Percentiles rank a stretch among this genome's conserved stretches.
Conservation (phyloP, 164 flowering plant genomes). For the Liriodendron chinense region DNA sequence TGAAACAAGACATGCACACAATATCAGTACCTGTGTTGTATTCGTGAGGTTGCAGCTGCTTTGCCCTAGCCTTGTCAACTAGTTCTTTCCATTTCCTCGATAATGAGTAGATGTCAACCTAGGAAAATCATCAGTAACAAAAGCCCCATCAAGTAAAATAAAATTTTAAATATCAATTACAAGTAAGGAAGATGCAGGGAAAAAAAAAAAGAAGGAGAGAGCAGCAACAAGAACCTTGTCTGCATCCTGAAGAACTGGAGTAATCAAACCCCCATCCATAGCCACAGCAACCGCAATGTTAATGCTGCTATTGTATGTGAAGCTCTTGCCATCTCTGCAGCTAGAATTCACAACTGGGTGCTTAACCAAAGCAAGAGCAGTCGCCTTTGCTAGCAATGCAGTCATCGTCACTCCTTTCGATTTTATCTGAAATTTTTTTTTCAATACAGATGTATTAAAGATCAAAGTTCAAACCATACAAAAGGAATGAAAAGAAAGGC, state of each 20-base stretch:
- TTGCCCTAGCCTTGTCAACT: conserved; percentile 94
- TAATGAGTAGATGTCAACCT: conserved; percentile 86
- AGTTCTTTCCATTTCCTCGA: conserved; percentile 98
- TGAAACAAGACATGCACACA: background rate
- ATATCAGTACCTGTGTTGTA: conserved; percentile 64
- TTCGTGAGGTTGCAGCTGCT: conserved; percentile 93
- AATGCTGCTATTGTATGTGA: conserved; percentile 83
- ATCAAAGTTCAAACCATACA: background rate
- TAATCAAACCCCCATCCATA: conserved; percentile 92
- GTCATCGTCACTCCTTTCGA: conserved; percentile 99
- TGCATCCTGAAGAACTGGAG: conserved; percentile 97
- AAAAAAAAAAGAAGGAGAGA: background rate
- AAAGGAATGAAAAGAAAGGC: conserved; percentile 6
- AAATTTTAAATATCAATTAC: background rate
- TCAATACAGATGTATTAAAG: conserved; percentile 1
- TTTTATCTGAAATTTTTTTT: conserved; percentile 49
- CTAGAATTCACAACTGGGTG: conserved; percentile 92
- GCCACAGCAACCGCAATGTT: conserved; percentile 98
- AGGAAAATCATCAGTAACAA: conserved; percentile 3
- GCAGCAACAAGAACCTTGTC: conserved; percentile 65
- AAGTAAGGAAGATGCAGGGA: background rate
- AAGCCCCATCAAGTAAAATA: background rate
- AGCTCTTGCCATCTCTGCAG: conserved; percentile 95
- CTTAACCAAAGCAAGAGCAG: conserved; percentile 87
- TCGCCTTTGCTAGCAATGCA: conserved; percentile 94